Percentiles rank a stretch among this genome's conserved stretches.
These are phyloP conservation scores for Diaporthe ilicicola DNA, from an alignment of 2,329 filamentous ascomycete genomes.

Conservation along the genomic window DNA sequence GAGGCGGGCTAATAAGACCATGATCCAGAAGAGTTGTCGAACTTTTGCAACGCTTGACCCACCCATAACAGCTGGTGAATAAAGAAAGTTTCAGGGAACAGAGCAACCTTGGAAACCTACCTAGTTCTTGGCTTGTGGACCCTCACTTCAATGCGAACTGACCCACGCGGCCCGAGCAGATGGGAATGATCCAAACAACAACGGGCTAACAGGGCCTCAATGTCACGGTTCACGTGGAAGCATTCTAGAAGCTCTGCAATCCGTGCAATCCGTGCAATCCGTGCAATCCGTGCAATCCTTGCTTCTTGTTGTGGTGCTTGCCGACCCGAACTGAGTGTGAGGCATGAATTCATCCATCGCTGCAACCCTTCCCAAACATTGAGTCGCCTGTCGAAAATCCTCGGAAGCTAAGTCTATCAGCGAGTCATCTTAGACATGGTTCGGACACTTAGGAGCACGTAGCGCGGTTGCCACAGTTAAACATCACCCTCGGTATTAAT, in stretches of 20 bases:
- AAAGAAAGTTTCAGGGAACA: conserved; percentile 10
- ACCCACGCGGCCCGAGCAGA: conserved; percentile 20
- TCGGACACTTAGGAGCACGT: neutral
- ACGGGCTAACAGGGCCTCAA: neutral
- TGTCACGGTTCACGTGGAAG: conserved; percentile 14
- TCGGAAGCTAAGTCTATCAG: neutral
- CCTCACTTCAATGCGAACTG: conserved; percentile 20
- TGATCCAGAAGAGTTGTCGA: neutral
- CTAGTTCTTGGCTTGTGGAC: conserved; percentile 12
- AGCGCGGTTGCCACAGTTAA: neutral
- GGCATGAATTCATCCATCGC: neutral
- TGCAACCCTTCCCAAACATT: neutral
- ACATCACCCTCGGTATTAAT: neutral
- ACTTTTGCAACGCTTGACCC: conserved; percentile 3
- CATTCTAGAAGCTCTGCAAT: conserved; percentile 14
- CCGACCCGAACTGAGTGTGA: neutral
- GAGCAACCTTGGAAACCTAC: too few relatives aligned
- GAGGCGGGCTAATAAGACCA: neutral
- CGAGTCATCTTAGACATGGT: conserved; percentile 9
- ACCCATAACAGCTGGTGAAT: neutral
- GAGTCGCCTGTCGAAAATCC: neutral
- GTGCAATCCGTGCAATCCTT: neutral
- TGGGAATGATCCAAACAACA: neutral
- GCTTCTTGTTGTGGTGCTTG: neutral
- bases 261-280: neutral